A percentile compares a stretch with the other conserved stretches of the same genome.
These are phyloP conservation scores for Schwanniomyces occidentalis DNA, from an alignment of 805 yeast species.

Conservation along the genomic window DNA sequence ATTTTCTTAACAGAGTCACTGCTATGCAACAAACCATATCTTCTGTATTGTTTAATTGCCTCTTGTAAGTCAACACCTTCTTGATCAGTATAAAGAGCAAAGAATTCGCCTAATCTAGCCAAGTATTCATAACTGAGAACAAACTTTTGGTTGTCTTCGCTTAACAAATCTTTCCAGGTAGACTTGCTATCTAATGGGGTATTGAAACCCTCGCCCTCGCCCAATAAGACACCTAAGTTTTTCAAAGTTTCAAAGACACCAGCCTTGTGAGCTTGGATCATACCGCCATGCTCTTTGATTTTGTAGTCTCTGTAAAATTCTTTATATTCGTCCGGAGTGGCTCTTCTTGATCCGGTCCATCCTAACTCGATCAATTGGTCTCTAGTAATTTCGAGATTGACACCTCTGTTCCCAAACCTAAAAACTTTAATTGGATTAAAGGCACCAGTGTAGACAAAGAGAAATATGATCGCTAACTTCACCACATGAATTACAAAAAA, in stretches of 20 bases:
- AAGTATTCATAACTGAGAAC: conserved; percentile 57
- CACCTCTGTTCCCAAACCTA: conserved; percentile 29
- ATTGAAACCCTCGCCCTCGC: conserved; percentile 82
- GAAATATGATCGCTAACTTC: conserved; percentile 57
- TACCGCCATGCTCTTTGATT: conserved; percentile 69
- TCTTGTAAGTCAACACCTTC: conserved; percentile 38
- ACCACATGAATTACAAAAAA: conserved; percentile 74
- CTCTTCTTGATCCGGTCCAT: conserved; percentile 92
- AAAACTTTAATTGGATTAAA: conserved; percentile 64
- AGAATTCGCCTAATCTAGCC: conserved; percentile 48
- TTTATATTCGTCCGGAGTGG: conserved; percentile 67
- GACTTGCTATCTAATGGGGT: conserved; percentile 51
- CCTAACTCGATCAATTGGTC: conserved; percentile 69
- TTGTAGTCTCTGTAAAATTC: conserved; percentile 64
- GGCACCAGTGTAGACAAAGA: conserved; percentile 65
- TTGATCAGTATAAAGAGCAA: conserved; percentile 45
- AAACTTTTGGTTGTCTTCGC: conserved; percentile 42
- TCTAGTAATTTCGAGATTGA: conserved; percentile 38
- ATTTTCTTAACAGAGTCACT: conserved; percentile 41
- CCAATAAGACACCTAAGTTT: conserved; percentile 61
- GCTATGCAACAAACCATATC: conserved; percentile 59
- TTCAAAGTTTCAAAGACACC: conserved; percentile 65
- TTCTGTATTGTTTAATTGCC: conserved; percentile 62
- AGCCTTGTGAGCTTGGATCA: conserved; percentile 70
- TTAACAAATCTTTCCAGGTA: conserved; percentile 35